phyloP scores from a whole-genome alignment of 768 basidiomycete species.

The Termitomyces bulborhizus region DNA sequence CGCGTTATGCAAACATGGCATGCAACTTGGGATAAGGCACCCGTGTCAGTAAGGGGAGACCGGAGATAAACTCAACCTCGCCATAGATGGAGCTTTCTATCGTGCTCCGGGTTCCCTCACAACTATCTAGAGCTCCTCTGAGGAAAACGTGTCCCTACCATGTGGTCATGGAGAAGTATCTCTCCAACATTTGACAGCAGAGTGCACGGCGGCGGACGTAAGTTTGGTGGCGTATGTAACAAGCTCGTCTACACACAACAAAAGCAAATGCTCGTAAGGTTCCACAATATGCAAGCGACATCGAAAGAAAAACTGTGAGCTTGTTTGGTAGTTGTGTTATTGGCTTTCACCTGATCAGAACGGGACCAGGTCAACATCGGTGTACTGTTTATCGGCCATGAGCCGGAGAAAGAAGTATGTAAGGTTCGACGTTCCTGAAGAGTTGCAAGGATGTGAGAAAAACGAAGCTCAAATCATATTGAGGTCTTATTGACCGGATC shows the following conservation, averaged over 20 bases:
- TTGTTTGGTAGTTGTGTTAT: not conserved
- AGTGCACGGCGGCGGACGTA: not conserved
- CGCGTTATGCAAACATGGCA: constrained; percentile 1
- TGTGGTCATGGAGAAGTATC: constrained; percentile 2
- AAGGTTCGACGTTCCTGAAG: constrained; percentile 7
- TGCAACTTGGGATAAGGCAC: constrained; percentile 5
- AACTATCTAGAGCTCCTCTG: not conserved
- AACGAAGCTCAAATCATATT: constrained; percentile 1
- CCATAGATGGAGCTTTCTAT: constrained; percentile 2
- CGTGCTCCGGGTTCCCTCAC: not conserved
- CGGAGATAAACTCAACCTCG: constrained; percentile 7
- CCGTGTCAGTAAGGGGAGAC: constrained; percentile 4
- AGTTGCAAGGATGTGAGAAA: constrained; percentile 5
- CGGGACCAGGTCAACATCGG: not conserved
- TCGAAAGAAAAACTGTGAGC: not conserved
- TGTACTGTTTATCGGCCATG: not conserved
- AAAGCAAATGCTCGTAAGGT: not conserved
- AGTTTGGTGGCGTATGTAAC: constrained; percentile 3
- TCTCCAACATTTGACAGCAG: not conserved
- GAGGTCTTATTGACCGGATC: constrained; percentile 6
- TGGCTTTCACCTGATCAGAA: not conserved
- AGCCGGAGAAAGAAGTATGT: not conserved
- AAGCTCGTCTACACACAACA: not conserved
- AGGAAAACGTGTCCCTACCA: constrained; percentile 6
- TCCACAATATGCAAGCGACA: too few relatives aligned